Percentiles rank a stretch among this genome's conserved stretches.
phyloP scores from a whole-genome alignment of 2,329 filamentous ascomycete species.

The Colletotrichum costaricense region DNA sequence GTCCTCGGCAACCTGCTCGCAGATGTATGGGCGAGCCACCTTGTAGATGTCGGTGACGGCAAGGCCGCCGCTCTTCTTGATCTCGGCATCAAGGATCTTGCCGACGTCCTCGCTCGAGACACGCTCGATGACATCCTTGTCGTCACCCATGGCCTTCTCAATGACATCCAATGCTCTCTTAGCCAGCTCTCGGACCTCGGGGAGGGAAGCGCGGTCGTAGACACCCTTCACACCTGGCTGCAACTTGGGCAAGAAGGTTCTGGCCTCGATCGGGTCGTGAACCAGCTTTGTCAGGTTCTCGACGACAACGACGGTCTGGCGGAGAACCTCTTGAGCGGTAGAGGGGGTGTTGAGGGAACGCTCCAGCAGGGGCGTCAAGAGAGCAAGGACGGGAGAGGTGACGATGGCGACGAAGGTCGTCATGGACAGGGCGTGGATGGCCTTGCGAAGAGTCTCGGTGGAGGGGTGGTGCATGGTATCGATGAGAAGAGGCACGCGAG shows the following conservation, averaged over 20 bases:
- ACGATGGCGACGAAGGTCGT: conserved; percentile 99
- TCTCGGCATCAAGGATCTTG: conserved; percentile 78
- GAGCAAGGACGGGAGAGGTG: conserved; percentile 92
- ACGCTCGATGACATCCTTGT: conserved; percentile 74
- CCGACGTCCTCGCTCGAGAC: conserved; percentile 79
- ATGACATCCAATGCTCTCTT: conserved; percentile 86
- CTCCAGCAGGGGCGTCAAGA: conserved; percentile 94
- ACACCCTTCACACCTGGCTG: conserved; percentile 94
- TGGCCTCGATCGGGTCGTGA: conserved; percentile 92
- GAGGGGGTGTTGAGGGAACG: conserved; percentile 91
- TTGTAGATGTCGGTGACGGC: conserved; percentile 74
- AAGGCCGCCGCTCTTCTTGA: conserved; percentile 76
- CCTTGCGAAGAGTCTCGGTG: conserved; percentile 88
- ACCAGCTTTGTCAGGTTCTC: conserved; percentile 99
- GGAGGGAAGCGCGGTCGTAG: conserved; percentile 87
- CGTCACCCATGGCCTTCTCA: conserved; percentile 88
- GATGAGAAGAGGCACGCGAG: conserved; percentile 90
- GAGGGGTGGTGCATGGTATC: conserved; percentile 97
- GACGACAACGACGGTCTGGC: conserved; percentile 95
- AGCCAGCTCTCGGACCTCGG: conserved; percentile 93
- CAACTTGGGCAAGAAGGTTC: conserved; percentile 94
- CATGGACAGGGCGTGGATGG: conserved; percentile 95
- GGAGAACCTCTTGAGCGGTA: conserved; percentile 92
- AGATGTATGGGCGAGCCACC: conserved; percentile 78
- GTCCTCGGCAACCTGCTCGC: conserved; percentile 87